Conservation (phyloP, 2,329 filamentous ascomycete genomes). For the Tolypocladium capitatum region DNA sequence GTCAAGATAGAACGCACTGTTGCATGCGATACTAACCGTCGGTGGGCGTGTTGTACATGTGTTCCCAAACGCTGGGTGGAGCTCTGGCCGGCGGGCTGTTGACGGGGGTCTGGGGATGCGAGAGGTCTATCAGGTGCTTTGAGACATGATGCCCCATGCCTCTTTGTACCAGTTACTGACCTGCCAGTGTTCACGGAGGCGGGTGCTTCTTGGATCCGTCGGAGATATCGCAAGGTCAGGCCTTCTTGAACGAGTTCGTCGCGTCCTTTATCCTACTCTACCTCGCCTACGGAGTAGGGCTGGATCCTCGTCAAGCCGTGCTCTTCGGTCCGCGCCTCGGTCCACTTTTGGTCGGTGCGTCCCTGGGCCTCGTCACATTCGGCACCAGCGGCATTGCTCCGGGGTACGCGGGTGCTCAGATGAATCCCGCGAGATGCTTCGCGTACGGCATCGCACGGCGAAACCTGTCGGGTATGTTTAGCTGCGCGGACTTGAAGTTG, state of each 20-base stretch:
- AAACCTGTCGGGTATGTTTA: slow-evolving; percentile 8
- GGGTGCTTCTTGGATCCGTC: slow-evolving; percentile 24
- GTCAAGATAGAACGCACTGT: slow-evolving; percentile 18
- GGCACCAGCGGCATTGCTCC: slow-evolving; percentile 22
- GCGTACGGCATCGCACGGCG: slow-evolving; percentile 25
- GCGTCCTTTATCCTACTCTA: slow-evolving; percentile 19
- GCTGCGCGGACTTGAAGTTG: neutral
- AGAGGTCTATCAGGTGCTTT: slow-evolving; percentile 15
- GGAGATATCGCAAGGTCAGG: slow-evolving; percentile 22
- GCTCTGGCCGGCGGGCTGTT: slow-evolving; percentile 29
- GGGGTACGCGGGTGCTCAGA: slow-evolving; percentile 27
- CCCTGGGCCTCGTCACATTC: slow-evolving; percentile 22
- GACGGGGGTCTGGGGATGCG: slow-evolving; percentile 18
- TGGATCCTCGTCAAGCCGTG: slow-evolving; percentile 36
- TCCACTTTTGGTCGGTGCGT: slow-evolving; percentile 32
- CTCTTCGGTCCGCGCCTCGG: slow-evolving; percentile 35
- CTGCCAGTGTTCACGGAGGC: slow-evolving; percentile 13
- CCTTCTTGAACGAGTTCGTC: slow-evolving; percentile 34
- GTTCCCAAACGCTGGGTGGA: slow-evolving; percentile 30
- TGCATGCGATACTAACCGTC: slow-evolving; percentile 30
- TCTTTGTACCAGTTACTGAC: neutral
- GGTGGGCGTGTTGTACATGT: slow-evolving; percentile 31
- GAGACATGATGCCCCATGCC: neutral
- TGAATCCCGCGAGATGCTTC: slow-evolving; percentile 33
- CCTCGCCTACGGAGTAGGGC: slow-evolving; percentile 36